These are phyloP conservation scores for Colletotrichum shisoi DNA, from an alignment of 2,329 filamentous ascomycete species.

Conservation along the genomic window DNA sequence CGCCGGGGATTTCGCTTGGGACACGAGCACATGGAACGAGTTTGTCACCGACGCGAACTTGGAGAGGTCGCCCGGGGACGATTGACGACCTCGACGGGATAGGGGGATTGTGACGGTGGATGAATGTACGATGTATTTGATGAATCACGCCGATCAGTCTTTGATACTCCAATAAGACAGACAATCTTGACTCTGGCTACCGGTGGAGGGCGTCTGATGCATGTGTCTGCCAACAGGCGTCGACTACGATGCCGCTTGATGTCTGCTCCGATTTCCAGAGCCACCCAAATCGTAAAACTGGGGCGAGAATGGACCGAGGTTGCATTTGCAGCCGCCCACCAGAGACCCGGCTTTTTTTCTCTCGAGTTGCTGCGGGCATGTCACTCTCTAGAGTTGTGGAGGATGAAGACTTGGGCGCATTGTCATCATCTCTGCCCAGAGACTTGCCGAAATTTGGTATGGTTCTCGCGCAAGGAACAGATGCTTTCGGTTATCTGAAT, in stretches of 20 bases:
- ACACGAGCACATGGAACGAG: conserved; percentile 56
- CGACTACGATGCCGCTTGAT: background rate
- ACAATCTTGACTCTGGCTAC: background rate
- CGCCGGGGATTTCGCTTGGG: conserved; percentile 41
- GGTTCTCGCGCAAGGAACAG: no score
- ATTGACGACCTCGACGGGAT: conserved; percentile 32
- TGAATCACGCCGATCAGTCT: conserved; percentile 19
- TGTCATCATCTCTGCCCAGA: no score
- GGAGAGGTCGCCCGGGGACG: conserved; percentile 45
- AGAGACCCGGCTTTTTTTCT: no score
- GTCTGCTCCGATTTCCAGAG: background rate
- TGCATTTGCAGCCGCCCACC: background rate
- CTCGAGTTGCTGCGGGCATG: no score
- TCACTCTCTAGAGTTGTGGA: no score
- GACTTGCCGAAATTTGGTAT: no score
- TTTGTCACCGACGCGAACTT: conserved; percentile 54
- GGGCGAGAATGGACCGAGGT: background rate
- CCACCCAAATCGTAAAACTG: background rate
- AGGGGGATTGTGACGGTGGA: background rate
- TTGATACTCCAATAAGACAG: background rate
- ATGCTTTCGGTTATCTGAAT: no score
- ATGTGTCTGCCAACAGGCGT: background rate
- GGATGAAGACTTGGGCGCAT: no score
- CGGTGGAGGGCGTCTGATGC: background rate
- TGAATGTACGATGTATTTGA: conserved; percentile 5